phyloP scores from a whole-genome alignment of 768 basidiomycete species.

The Lepiota venenata region DNA sequence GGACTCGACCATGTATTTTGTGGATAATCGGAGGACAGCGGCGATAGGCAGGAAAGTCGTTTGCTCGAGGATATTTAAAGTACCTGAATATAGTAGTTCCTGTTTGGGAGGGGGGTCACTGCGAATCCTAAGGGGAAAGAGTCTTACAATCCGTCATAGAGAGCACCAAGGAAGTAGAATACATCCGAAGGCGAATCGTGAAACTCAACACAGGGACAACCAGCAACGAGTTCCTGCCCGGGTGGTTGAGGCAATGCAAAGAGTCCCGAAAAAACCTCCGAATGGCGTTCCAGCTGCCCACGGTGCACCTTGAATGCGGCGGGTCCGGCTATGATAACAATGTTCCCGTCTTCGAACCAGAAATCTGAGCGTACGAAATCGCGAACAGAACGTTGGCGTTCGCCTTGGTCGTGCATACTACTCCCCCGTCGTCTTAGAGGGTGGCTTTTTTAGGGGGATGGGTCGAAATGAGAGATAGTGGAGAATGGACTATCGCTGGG shows the following conservation, averaged over 20 bases:
- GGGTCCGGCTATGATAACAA: conserved; percentile 54
- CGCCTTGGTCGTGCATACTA: no score
- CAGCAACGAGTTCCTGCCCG: conserved; percentile 43
- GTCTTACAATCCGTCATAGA: conserved; percentile 76
- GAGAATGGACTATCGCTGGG: conserved; percentile 12
- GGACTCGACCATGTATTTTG: conserved; percentile 72
- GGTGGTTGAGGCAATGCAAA: conserved; percentile 61
- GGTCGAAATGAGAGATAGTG: conserved; percentile 14
- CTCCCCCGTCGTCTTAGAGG: no score
- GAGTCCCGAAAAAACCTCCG: conserved; percentile 70
- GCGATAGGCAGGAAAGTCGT: conserved; percentile 59
- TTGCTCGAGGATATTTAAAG: conserved; percentile 45
- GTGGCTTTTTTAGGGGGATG: no score
- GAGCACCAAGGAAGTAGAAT: conserved; percentile 58
- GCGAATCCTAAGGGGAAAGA: background rate
- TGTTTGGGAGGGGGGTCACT: background rate
- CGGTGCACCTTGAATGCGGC: conserved; percentile 73
- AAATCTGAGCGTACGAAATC: conserved; percentile 51
- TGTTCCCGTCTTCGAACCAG: conserved; percentile 74
- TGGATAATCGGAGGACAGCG: conserved; percentile 66
- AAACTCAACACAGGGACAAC: conserved; percentile 55
- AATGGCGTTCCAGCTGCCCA: conserved; percentile 71
- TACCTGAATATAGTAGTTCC: conserved; percentile 38
- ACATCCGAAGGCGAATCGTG: conserved; percentile 68
- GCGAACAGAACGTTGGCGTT: background rate